Evolutionary conservation across 164 flowering plant species (phyloP).

Genomic region (Buxus sempervirens): DNA sequence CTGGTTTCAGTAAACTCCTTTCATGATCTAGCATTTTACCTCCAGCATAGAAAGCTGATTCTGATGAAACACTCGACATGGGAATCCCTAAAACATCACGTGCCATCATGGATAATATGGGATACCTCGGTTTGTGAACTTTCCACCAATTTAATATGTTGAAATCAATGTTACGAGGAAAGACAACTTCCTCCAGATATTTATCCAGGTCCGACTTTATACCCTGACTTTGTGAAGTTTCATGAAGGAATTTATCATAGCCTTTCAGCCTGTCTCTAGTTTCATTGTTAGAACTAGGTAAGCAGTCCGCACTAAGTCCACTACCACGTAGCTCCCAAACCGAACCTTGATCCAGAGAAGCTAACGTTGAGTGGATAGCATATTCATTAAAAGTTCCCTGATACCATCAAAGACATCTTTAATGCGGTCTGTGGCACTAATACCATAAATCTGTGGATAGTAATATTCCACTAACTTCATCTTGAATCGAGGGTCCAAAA

Average conservation of each 20-base stretch:
- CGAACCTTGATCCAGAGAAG: conserved; percentile 36
- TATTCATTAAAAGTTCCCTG: conserved; percentile 54
- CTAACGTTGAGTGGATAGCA: conserved; percentile 29
- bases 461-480: conserved; percentile 57
- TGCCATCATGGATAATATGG: no score
- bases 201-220: conserved; percentile 60
- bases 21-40: conserved; percentile 51
- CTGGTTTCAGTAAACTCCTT: conserved; percentile 44
- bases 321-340: conserved; percentile 14
- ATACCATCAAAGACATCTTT: conserved; percentile 49
- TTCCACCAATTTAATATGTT: conserved; percentile 72
- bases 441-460: conserved; percentile 55
- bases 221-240: conserved; percentile 46
- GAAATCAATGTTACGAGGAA: conserved; percentile 57
- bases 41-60: conserved; percentile 37
- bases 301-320: no score
- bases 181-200: no score
- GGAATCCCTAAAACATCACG: conserved; percentile 68
- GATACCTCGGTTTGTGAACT: no score
- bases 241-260: conserved; percentile 62
- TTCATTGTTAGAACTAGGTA: conserved; percentile 28
- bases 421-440: conserved; percentile 39
- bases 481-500: no score
- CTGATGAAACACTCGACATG: conserved; percentile 43
- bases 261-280: conserved; percentile 54